A percentile compares a stretch with the other conserved stretches of the same genome.
These are phyloP conservation scores for Grigorovia transvaalensis DNA, from an alignment of 805 yeast genomes.

Conservation along the genomic window DNA sequence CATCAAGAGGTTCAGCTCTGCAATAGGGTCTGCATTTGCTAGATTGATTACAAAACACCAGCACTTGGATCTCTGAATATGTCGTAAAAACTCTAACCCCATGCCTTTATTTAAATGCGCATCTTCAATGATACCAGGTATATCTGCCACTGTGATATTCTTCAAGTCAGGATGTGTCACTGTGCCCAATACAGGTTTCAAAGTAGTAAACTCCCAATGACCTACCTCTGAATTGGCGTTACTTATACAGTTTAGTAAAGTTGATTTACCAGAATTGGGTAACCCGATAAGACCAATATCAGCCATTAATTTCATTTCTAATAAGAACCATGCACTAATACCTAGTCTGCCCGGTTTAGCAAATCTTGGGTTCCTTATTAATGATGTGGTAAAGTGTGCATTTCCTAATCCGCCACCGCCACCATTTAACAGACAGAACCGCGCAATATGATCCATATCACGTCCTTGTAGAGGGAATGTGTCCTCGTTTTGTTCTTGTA, in stretches of 20 bases:
- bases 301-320: slow-evolving; percentile 82
- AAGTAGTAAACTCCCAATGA: slow-evolving; percentile 93
- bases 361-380: slow-evolving; percentile 80
- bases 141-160: slow-evolving; percentile 86
- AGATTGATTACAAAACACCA: slow-evolving; percentile 77
- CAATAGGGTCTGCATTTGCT: slow-evolving; percentile 55
- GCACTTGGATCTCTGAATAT: slow-evolving; percentile 85
- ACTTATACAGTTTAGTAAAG: slow-evolving; percentile 76
- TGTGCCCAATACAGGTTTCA: slow-evolving; percentile 88
- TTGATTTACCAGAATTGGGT: slow-evolving; percentile 95
- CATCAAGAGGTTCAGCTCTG: slow-evolving; percentile 52
- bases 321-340: slow-evolving; percentile 52
- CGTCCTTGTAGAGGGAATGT: slow-evolving; percentile 73
- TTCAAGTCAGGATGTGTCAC: slow-evolving; percentile 52
- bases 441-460: slow-evolving; percentile 58
- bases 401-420: slow-evolving; percentile 95
- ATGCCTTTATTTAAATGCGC: slow-evolving; percentile 80
- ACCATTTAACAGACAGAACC: slow-evolving; percentile 64
- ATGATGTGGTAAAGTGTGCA: slow-evolving; percentile 68
- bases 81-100: slow-evolving; percentile 88
- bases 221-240: slow-evolving; percentile 87
- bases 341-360: slow-evolving; percentile 71
- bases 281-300: slow-evolving; percentile 90
- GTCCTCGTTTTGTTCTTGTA: slow-evolving; percentile 53
- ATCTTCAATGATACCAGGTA: slow-evolving; percentile 89